These are phyloP conservation scores for Diaporthe velutina DNA, from an alignment of 2,329 filamentous ascomycete species.

Conservation along the genomic window DNA sequence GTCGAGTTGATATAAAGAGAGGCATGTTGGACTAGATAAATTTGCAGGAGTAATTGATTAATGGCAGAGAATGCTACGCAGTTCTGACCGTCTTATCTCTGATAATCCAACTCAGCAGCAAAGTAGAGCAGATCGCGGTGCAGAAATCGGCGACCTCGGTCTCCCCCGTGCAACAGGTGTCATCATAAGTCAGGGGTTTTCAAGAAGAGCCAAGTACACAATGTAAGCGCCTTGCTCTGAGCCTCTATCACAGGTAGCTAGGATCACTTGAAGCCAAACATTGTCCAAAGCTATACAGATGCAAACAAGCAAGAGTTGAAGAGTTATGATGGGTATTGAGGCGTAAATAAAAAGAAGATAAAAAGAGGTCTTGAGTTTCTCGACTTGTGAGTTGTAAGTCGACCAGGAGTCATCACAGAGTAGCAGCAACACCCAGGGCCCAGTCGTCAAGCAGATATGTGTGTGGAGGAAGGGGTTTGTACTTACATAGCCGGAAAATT, in stretches of 20 bases:
- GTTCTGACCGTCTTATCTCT: neutral
- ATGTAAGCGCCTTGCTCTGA: no score
- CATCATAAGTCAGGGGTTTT: no score
- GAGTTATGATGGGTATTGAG: no score
- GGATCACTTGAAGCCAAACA: no score
- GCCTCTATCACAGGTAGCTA: no score
- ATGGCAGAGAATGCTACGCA: neutral
- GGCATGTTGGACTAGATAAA: neutral
- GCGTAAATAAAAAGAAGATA: no score
- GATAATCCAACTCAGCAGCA: neutral
- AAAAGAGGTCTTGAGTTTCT: no score
- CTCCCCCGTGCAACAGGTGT: no score
- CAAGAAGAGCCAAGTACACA: no score
- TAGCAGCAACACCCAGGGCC: conserved; percentile 2
- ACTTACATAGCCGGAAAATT: neutral
- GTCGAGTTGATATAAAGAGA: conserved; percentile 14
- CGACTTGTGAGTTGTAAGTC: neutral
- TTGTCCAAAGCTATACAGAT: no score
- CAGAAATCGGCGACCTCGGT: no score
- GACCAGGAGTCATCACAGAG: neutral
- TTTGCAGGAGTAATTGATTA: neutral
- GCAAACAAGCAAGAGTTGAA: no score
- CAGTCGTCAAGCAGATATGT: conserved; percentile 11
- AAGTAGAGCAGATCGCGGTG: neutral
- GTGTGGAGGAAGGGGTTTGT: neutral